phyloP scores from a whole-genome alignment of 2,329 filamentous ascomycete species.

The Dactylellina cionopaga region DNA sequence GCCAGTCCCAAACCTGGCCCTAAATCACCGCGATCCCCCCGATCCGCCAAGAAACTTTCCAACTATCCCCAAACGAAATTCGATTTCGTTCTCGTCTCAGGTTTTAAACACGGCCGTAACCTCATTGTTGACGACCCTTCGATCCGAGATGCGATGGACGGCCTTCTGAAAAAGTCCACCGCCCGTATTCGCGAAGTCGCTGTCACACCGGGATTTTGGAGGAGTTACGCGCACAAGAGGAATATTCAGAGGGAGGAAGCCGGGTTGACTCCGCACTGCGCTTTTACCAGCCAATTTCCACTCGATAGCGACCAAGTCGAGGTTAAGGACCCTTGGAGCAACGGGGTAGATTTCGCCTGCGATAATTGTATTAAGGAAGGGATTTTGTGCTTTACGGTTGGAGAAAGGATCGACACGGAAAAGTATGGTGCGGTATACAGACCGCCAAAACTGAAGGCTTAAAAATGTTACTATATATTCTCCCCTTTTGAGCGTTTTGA shows the following conservation, averaged over 20 bases:
- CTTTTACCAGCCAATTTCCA: slow-evolving; percentile 45
- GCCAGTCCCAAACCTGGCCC: neutral
- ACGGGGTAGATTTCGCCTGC: slow-evolving; percentile 32
- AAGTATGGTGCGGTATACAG: slow-evolving; percentile 40
- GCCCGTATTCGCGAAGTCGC: slow-evolving; percentile 43
- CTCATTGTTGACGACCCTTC: slow-evolving; percentile 24
- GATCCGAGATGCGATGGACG: slow-evolving; percentile 36
- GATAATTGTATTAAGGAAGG: slow-evolving; percentile 39
- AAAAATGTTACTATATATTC: too few species aligned
- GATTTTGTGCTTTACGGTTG: slow-evolving; percentile 39
- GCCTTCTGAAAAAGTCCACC: slow-evolving; percentile 10
- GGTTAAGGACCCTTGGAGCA: slow-evolving; percentile 24
- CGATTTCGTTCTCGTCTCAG: slow-evolving; percentile 37
- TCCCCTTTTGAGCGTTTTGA: too few species aligned
- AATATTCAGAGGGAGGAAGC: slow-evolving; percentile 19
- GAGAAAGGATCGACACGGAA: slow-evolving; percentile 34
- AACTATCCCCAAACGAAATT: slow-evolving; percentile 26
- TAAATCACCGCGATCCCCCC: slow-evolving; percentile 13
- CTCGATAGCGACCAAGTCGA: slow-evolving; percentile 31
- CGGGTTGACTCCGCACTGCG: slow-evolving; percentile 31
- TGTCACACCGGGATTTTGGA: slow-evolving; percentile 39
- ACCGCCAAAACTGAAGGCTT: slow-evolving; percentile 29
- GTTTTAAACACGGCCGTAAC: slow-evolving; percentile 45
- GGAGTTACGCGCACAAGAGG: slow-evolving; percentile 39
- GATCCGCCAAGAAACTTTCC: neutral